Conservation (phyloP, 2,329 filamentous ascomycete species). For the Cordyceps cateniannulata region DNA sequence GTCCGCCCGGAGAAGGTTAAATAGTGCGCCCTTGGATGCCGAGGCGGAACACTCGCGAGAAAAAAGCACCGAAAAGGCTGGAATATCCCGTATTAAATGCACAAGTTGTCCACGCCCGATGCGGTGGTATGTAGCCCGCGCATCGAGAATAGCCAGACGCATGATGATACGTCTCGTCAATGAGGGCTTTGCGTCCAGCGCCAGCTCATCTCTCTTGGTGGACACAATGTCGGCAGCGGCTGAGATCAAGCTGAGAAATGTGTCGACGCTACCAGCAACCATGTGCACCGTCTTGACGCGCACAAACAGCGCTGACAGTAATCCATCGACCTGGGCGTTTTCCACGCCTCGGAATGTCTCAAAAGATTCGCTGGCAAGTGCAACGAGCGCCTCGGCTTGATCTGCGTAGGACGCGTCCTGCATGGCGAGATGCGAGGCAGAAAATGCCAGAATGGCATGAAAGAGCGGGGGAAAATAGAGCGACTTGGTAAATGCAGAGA, state of each 20-base stretch:
- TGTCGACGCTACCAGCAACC: slow-evolving; percentile 11
- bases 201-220: slow-evolving; percentile 1
- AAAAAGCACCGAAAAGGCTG: slow-evolving; percentile 13
- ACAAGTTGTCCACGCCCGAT: slow-evolving; percentile 13
- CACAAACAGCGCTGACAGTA: slow-evolving; percentile 15
- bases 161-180: slow-evolving; percentile 13
- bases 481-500: slow-evolving; percentile 15
- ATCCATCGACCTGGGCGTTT: slow-evolving; percentile 7
- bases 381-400: slow-evolving; percentile 8
- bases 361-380: slow-evolving; percentile 13
- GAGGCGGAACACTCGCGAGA: neutral
- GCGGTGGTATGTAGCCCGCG: slow-evolving; percentile 12
- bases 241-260: slow-evolving; percentile 12
- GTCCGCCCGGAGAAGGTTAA: slow-evolving; percentile 14
- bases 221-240: slow-evolving; percentile 12
- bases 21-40: neutral
- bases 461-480: slow-evolving; percentile 15
- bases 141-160: slow-evolving; percentile 15
- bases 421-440: slow-evolving; percentile 15
- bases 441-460: slow-evolving; percentile 16
- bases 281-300: slow-evolving; percentile 15
- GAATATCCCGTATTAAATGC: neutral
- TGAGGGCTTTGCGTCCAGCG: neutral
- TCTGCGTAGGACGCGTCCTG: slow-evolving; percentile 7
- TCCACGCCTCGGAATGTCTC: slow-evolving; percentile 6